A percentile compares a stretch with the other conserved stretches of the same genome.
Conservation (phyloP, 257 asterid species). For the Solanum lycopersicoides region DNA sequence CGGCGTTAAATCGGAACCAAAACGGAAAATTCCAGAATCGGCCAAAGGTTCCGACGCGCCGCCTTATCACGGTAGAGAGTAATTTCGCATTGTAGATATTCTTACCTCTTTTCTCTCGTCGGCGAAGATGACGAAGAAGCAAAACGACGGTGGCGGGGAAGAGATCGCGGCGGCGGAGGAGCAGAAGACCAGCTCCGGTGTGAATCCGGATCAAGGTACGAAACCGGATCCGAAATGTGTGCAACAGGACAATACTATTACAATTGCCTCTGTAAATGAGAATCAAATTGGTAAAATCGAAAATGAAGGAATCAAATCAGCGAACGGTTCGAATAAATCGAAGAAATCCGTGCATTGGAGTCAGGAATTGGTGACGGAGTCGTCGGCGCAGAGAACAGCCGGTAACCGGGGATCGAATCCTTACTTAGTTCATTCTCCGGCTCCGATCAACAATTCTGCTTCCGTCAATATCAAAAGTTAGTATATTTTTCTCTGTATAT, state of each 20-base stretch:
- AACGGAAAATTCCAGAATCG: background rate
- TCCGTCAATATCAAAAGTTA: constrained; percentile 68
- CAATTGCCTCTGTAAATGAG: constrained; percentile 3
- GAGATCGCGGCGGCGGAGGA: constrained; percentile 9
- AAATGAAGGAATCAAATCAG: constrained; percentile 10
- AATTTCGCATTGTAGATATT: background rate
- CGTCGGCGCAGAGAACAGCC: constrained; percentile 21
- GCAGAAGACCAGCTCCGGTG: constrained; percentile 15
- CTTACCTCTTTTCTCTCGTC: background rate
- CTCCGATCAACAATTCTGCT: constrained; percentile 26
- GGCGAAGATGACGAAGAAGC: constrained; percentile 33
- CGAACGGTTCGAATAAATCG: constrained; percentile 24
- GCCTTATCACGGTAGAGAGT: background rate
- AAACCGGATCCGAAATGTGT: constrained; percentile 17
- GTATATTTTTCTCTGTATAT: background rate
- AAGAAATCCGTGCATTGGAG: constrained; percentile 87
- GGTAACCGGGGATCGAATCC: constrained; percentile 51
- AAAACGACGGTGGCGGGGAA: constrained; percentile 10
- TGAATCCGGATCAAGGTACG: constrained; percentile 26
- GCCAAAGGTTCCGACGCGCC: background rate
- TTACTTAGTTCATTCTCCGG: constrained; percentile 46
- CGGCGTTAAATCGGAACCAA: background rate
- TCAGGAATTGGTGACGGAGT: constrained; percentile 59
- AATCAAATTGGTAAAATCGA: constrained; percentile 17
- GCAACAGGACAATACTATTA: constrained; percentile 2